These are phyloP conservation scores for Aspergillus neoniger DNA, from an alignment of 2,329 filamentous ascomycete species.

Conservation along the genomic window DNA sequence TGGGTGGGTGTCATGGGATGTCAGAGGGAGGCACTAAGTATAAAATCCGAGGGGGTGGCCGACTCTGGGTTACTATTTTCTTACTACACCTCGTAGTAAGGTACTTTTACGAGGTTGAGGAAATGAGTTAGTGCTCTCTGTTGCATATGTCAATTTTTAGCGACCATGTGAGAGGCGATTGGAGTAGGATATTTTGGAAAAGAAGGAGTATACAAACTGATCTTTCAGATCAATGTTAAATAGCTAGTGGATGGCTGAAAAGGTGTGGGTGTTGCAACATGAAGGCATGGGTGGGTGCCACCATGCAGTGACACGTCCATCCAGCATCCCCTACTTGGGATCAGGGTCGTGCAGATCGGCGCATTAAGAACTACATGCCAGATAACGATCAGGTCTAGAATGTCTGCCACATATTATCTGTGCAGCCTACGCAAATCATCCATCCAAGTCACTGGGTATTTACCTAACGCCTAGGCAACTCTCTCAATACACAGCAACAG, in stretches of 20 bases:
- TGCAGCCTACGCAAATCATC: slow-evolving; percentile 10
- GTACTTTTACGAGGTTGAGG: too few species aligned
- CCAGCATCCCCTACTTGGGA: not conserved
- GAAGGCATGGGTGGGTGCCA: not conserved
- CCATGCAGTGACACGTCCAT: not conserved
- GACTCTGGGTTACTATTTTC: not conserved
- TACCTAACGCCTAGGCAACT: slow-evolving; percentile 34
- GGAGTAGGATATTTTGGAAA: not conserved
- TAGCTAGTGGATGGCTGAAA: too few species aligned
- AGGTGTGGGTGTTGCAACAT: too few species aligned
- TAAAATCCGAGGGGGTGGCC: not conserved
- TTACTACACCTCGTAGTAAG: too few species aligned
- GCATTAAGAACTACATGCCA: not conserved
- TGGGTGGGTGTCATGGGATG: too few species aligned
- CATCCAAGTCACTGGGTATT: slow-evolving; percentile 36
- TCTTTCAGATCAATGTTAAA: too few species aligned
- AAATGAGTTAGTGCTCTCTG: too few species aligned
- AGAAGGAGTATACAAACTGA: not conserved
- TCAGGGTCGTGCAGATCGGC: not conserved
- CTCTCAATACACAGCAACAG: slow-evolving; percentile 27
- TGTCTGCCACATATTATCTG: too few species aligned
- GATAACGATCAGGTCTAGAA: not conserved
- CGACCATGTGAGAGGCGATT: too few species aligned
- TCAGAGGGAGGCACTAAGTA: not conserved
- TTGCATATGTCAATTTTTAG: too few species aligned